phyloP scores from a whole-genome alignment of 1,139 yeast genomes.

The Pichia terricola region DNA sequence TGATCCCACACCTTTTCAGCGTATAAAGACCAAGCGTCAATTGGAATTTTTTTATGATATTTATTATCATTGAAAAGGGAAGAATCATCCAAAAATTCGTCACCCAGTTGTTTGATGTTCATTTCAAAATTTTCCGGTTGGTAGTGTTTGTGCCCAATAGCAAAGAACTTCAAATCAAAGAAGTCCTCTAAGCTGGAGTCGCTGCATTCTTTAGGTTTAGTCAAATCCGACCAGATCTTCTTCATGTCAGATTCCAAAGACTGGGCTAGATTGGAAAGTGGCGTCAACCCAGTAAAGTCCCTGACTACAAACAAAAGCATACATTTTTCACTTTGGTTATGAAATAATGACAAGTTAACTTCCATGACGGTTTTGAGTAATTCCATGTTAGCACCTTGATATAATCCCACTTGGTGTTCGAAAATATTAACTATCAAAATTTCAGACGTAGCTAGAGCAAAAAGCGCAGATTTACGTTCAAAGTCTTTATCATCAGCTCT shows the following conservation, averaged over 20 bases:
- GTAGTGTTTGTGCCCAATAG: conserved; percentile 77
- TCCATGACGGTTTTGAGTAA: conserved; percentile 90
- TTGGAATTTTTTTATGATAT: conserved; percentile 80
- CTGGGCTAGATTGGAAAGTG: conserved; percentile 57
- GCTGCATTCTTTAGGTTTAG: conserved; percentile 58
- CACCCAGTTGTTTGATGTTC: conserved; percentile 59
- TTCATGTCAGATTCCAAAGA: conserved; percentile 64
- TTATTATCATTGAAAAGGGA: conserved; percentile 48
- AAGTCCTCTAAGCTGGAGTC: conserved; percentile 56
- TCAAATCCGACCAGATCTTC: conserved; percentile 69
- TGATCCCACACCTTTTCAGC: conserved; percentile 92
- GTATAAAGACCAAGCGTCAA: conserved; percentile 94
- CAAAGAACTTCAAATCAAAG: conserved; percentile 75
- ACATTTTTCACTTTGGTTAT: conserved; percentile 50
- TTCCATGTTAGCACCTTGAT: conserved; percentile 98
- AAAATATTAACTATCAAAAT: conserved; percentile 85
- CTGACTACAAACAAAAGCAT: conserved; percentile 80
- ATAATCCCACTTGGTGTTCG: conserved; percentile 95
- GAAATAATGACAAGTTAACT: conserved; percentile 80
- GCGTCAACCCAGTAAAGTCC: conserved; percentile 86
- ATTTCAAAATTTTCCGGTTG: conserved; percentile 64
- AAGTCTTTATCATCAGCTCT: conserved; percentile 98
- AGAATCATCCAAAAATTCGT: conserved; percentile 35
- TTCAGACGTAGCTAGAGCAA: conserved; percentile 89
- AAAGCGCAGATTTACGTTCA: conserved; percentile 90